A percentile compares a stretch with the other conserved stretches of the same genome.
Conservation (phyloP, 192 early-diverging fungal genomes). For the Entomortierella lignicola region DNA sequence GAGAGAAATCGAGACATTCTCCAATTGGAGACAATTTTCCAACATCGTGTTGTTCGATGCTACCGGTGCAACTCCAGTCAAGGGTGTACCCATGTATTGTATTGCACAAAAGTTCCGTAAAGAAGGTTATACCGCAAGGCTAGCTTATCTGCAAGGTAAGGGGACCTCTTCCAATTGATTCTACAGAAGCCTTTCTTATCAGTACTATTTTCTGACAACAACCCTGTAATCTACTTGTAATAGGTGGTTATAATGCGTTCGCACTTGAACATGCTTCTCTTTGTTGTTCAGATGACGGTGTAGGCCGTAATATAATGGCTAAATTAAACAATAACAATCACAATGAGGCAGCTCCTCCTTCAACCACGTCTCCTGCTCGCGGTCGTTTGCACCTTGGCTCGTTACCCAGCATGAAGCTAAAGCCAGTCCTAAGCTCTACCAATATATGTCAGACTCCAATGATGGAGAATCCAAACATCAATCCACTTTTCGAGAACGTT, state of each 20-base stretch:
- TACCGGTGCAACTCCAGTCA: slow-evolving; percentile 58
- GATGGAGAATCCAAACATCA: slow-evolving; percentile 65
- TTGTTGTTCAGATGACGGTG: slow-evolving; percentile 26
- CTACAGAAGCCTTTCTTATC: too few species aligned
- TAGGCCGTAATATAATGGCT: background rate
- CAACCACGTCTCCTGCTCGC: slow-evolving; percentile 7
- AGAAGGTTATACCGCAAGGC: slow-evolving; percentile 56
- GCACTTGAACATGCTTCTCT: slow-evolving; percentile 28
- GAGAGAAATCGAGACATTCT: slow-evolving; percentile 54
- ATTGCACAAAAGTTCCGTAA: slow-evolving; percentile 71
- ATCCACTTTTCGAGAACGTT: slow-evolving; percentile 71
- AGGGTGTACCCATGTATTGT: slow-evolving; percentile 60
- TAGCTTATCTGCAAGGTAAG: slow-evolving; percentile 62
- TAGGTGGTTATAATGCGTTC: slow-evolving; percentile 66
- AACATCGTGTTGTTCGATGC: slow-evolving; percentile 79
- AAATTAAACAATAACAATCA: background rate
- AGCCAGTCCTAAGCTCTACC: slow-evolving; percentile 33
- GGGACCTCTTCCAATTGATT: background rate
- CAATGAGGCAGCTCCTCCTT: background rate
- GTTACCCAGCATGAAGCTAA: slow-evolving; percentile 28
- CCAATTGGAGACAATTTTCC: slow-evolving; percentile 63
- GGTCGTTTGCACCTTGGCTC: slow-evolving; percentile 32
- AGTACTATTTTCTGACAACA: too few species aligned
- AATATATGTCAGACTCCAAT: slow-evolving; percentile 60
- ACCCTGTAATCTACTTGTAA: background rate